A percentile compares a stretch with the other conserved stretches of the same genome.
These are phyloP conservation scores for Leccinum truebloodii DNA, from an alignment of 768 basidiomycete genomes.

Conservation along the genomic window DNA sequence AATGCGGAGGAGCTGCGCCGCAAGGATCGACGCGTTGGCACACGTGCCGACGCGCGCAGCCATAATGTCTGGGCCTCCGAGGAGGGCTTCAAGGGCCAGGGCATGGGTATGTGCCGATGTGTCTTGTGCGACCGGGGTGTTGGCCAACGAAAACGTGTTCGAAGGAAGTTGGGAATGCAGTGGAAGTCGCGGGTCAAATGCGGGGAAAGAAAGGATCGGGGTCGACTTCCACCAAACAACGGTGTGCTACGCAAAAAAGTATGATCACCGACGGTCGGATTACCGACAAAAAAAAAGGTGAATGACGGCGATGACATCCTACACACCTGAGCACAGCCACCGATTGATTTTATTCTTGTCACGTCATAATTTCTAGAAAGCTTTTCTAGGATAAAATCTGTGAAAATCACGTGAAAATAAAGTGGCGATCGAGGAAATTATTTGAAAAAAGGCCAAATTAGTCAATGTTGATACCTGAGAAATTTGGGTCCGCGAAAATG, in stretches of 20 bases:
- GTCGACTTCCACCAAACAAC: slow-evolving; percentile 89
- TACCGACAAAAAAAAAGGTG: neutral
- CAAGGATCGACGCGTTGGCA: slow-evolving; percentile 66
- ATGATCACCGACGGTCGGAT: slow-evolving; percentile 4
- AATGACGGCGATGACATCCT: neutral
- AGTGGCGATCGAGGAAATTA: slow-evolving; percentile 34
- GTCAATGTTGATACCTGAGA: slow-evolving; percentile 42
- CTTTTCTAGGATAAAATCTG: slow-evolving; percentile 78
- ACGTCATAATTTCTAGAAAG: slow-evolving; percentile 70
- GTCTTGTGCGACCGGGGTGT: slow-evolving; percentile 75
- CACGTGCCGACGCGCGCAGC: slow-evolving; percentile 73
- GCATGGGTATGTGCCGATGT: slow-evolving; percentile 82
- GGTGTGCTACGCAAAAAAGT: slow-evolving; percentile 47
- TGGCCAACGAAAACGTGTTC: slow-evolving; percentile 68
- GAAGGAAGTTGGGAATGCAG: slow-evolving; percentile 69
- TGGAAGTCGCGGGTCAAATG: slow-evolving; percentile 69
- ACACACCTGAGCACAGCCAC: slow-evolving; percentile 77
- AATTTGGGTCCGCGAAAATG: slow-evolving; percentile 58
- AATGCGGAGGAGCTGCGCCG: slow-evolving; percentile 75
- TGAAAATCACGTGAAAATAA: slow-evolving; percentile 30
- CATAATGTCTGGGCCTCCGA: slow-evolving; percentile 80
- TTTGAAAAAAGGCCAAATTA: slow-evolving; percentile 35
- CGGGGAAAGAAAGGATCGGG: slow-evolving; percentile 68
- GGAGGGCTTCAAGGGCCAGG: slow-evolving; percentile 68
- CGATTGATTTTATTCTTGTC: slow-evolving; percentile 69